These are phyloP conservation scores for Candida quercuum DNA, from an alignment of 805 yeast genomes.

Conservation along the genomic window DNA sequence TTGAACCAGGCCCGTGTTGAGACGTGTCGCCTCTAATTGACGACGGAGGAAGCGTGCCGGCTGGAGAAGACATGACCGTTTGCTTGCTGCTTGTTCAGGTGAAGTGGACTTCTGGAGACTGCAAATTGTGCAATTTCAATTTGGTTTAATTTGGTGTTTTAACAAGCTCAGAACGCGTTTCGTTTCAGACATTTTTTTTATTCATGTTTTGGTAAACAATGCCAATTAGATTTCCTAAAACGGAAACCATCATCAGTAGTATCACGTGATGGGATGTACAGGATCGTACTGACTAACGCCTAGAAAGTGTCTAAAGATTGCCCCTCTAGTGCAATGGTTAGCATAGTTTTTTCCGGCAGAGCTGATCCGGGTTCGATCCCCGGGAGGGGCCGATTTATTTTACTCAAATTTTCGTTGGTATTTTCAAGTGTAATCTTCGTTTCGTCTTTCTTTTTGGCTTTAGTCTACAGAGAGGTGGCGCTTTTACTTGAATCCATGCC, in stretches of 20 bases:
- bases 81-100: neutral
- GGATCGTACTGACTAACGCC: neutral
- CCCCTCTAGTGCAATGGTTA: slow-evolving; percentile 50
- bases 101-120: slow-evolving; percentile 9
- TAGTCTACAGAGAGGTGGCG: too few species aligned
- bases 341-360: slow-evolving; percentile 49
- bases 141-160: too few species aligned
- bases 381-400: slow-evolving; percentile 38
- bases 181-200: neutral
- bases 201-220: slow-evolving; percentile 1
- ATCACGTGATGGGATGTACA: too few species aligned
- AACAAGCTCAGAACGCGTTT: slow-evolving; percentile 4
- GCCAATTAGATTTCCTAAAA: slow-evolving; percentile 15
- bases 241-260: too few species aligned
- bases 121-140: too few species aligned
- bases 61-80: slow-evolving; percentile 18
- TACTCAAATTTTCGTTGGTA: slow-evolving; percentile 6
- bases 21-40: slow-evolving; percentile 12
- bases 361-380: slow-evolving; percentile 52
- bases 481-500: too few species aligned
- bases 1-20: slow-evolving; percentile 14
- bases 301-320: slow-evolving; percentile 17
- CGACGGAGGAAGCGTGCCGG: slow-evolving; percentile 17
- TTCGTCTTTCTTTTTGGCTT: slow-evolving; percentile 1
- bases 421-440: too few species aligned